A percentile compares a stretch with the other conserved stretches of the same genome.
phyloP scores from a whole-genome alignment of 257 asterid genomes.

The Fraxinus anomala region DNA sequence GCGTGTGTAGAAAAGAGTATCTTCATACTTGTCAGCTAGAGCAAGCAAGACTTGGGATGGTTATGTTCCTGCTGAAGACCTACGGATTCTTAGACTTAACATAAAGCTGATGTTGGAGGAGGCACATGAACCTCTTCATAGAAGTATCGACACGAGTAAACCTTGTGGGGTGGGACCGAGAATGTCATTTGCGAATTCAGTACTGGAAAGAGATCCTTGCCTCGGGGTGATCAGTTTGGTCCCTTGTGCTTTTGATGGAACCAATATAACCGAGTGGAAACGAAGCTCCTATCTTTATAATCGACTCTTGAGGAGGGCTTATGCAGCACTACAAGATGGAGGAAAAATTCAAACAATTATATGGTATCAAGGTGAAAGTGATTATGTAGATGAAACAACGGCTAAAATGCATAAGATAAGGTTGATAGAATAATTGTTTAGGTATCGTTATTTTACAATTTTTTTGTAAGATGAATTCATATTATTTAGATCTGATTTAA shows the following conservation, averaged over 20 bases:
- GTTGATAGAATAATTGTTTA: constrained; percentile 28
- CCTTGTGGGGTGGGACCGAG: constrained; percentile 41
- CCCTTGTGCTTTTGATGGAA: constrained; percentile 47
- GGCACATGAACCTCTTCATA: constrained; percentile 39
- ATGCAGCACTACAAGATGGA: constrained; percentile 9
- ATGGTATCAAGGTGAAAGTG: constrained; percentile 27
- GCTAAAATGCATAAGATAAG: constrained; percentile 26
- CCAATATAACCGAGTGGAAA: constrained; percentile 33
- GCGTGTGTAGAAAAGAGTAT: not conserved
- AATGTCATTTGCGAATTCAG: constrained; percentile 34
- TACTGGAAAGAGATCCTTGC: constrained; percentile 8
- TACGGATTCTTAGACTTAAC: constrained; percentile 23
- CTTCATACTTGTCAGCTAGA: constrained; percentile 17
- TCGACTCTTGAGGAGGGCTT: constrained; percentile 30
- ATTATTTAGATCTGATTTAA: too few relatives aligned
- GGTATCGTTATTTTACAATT: constrained; percentile 14
- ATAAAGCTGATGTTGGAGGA: constrained; percentile 25
- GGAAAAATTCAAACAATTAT: constrained; percentile 17
- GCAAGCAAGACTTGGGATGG: not conserved
- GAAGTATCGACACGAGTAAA: constrained; percentile 27
- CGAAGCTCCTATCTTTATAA: constrained; percentile 31
- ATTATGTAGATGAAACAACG: not conserved
- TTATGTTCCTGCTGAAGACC: constrained; percentile 16
- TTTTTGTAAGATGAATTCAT: not conserved
- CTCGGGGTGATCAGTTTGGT: constrained; percentile 33